A percentile compares a stretch with the other conserved stretches of the same genome.
Evolutionary conservation across 768 basidiomycete species (phyloP).

Genomic region (Phallus indusiatus): DNA sequence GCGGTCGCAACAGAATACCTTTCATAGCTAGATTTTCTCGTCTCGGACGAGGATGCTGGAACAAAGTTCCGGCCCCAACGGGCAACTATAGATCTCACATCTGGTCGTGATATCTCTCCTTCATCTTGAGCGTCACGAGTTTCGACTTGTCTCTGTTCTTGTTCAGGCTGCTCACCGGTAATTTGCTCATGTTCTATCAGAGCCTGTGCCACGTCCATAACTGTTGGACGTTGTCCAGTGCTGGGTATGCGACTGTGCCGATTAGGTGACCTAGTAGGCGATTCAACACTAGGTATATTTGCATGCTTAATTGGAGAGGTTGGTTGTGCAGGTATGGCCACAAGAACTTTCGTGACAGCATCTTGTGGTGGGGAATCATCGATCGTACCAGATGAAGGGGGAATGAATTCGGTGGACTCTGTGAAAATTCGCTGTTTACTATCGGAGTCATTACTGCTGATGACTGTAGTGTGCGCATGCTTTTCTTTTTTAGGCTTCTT

Average conservation of each 20-base stretch:
- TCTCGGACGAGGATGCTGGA: conserved; percentile 32
- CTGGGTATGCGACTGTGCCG: conserved; percentile 53
- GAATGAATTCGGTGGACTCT: not conserved
- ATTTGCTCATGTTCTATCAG: conserved; percentile 30
- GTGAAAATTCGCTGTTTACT: not conserved
- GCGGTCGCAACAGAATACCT: conserved; percentile 40
- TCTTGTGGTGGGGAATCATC: not conserved
- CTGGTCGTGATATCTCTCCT: conserved; percentile 9
- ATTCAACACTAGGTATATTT: not conserved
- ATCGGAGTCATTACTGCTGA: not conserved
- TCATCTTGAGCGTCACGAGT: not conserved
- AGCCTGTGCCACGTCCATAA: conserved; percentile 71
- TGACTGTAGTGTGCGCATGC: not conserved
- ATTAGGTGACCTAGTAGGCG: conserved; percentile 25
- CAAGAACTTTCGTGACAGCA: not conserved
- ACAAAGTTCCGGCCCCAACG: conserved; percentile 11
- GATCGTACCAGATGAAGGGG: not conserved
- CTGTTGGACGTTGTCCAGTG: conserved; percentile 58
- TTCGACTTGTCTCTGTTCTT: not conserved
- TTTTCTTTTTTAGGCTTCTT: not conserved
- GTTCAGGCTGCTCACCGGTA: conserved; percentile 2
- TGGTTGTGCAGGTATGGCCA: not conserved
- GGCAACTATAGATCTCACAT: conserved; percentile 11
- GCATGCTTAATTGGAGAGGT: not conserved
- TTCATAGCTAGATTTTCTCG: conserved; percentile 58